Base-by-base conservation (phyloP, 176 grass and related monocot species). In the Cocos nucifera region DNA sequence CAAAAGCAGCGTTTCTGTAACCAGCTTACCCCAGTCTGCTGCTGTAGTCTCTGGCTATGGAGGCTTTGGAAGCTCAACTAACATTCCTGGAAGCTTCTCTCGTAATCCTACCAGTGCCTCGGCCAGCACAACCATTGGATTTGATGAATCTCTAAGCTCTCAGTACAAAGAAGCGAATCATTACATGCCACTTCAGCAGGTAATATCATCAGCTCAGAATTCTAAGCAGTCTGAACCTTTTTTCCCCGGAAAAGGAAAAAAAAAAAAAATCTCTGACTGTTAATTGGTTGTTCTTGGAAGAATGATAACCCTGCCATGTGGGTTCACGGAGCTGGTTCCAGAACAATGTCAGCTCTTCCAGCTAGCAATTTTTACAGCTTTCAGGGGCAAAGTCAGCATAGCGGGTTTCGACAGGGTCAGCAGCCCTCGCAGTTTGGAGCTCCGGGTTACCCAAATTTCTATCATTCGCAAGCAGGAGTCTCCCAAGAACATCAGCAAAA, bases 161-260 rank as follows among this genome's bases (percentile, higher is more conserved):
- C 94, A 89, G 57, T 92, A 89, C 79, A 98, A 89, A 80, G 88
- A 92, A 75, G 76, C 51, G 30, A 83, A 50, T 69, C 94, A 83
- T 21, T 98, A 98, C 56, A 78, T 92, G 87, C 71, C 88, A 49
- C 84, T 83, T 30, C 93, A 97, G 63, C 93, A 98, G 88, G 94
- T 97, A 84, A 67, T 51, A 67, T 21, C 18, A 55, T 25, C 27
- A 1, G 5, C 7, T 54, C 21, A 6, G 2, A 19, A 2, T 19
- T 44, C 6, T 35, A 35, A 9, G 32, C 6, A 9, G 32, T 35
- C 32, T 9, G 32, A 35, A 35, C 7, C 32, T 10, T 35, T 10
- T 35, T 3, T 23, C 23, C 23, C 23, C 23, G 2, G 2, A 1
- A 1, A 23, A 23, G 2, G 2, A 23, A 23, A 23, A 2, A 23